Conservation (phyloP, 2,329 filamentous ascomycete species). For the Fusarium devonianum region DNA sequence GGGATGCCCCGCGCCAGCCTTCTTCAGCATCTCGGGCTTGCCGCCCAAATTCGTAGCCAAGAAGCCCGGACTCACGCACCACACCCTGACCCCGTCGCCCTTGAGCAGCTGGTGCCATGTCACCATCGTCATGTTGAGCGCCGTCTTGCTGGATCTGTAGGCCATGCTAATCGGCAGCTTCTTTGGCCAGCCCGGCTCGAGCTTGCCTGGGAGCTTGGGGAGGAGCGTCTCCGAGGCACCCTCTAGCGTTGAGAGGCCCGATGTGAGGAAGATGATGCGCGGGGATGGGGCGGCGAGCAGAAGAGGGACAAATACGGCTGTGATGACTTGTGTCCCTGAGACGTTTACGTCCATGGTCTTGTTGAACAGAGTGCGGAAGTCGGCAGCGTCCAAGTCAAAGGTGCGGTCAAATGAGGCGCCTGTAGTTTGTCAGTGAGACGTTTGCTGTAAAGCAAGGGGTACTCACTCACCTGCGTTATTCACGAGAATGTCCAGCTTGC, state of each 20-base stretch:
- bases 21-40: slow-evolving; percentile 41
- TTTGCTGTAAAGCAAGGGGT: fast-evolving
- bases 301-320: slow-evolving; percentile 51
- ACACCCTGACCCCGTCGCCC: slow-evolving; percentile 60
- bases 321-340: slow-evolving; percentile 53
- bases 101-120: slow-evolving; percentile 55
- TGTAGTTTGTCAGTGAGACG: slow-evolving; percentile 20
- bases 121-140: slow-evolving; percentile 46
- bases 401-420: slow-evolving; percentile 54
- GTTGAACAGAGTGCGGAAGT: slow-evolving; percentile 53
- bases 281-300: slow-evolving; percentile 53
- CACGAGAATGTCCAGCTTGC: slow-evolving; percentile 59
- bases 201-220: slow-evolving; percentile 32
- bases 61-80: slow-evolving; percentile 56
- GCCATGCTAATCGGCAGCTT: slow-evolving; percentile 47
- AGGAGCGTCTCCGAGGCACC: slow-evolving; percentile 42
- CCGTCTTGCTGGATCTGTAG: slow-evolving; percentile 40
- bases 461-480: slow-evolving; percentile 63
- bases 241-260: slow-evolving; percentile 50
- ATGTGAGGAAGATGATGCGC: slow-evolving; percentile 58
- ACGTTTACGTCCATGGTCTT: slow-evolving; percentile 60
- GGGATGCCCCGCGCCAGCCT: slow-evolving; percentile 47
- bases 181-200: slow-evolving; percentile 58
- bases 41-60: slow-evolving; percentile 56
- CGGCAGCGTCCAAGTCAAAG: slow-evolving; percentile 29